Conservation (phyloP, 805 yeast species). For the Candida tallmaniae region DNA sequence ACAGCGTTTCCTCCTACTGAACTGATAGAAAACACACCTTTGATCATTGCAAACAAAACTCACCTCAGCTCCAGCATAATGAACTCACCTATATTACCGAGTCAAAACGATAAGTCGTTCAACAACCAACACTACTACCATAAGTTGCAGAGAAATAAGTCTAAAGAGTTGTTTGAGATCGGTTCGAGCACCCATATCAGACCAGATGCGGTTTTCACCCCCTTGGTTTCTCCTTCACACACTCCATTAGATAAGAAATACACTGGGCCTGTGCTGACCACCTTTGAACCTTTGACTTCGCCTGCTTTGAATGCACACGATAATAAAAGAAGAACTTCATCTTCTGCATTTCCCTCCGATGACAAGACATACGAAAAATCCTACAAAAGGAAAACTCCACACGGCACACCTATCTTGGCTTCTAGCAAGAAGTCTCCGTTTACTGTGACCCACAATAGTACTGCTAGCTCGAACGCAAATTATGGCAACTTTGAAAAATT, state of each 20-base stretch:
- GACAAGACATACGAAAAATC: slow-evolving; percentile 14
- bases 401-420: slow-evolving; percentile 36
- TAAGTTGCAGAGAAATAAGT: slow-evolving; percentile 18
- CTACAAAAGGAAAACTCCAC: slow-evolving; percentile 40
- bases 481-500: slow-evolving; percentile 19
- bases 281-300: slow-evolving; percentile 57
- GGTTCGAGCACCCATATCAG: slow-evolving; percentile 31
- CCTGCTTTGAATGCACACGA: slow-evolving; percentile 56
- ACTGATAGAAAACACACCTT: slow-evolving; percentile 10
- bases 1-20: slow-evolving; percentile 13
- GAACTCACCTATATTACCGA: slow-evolving; percentile 35
- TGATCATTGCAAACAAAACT: slow-evolving; percentile 8
- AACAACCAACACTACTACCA: slow-evolving; percentile 40
- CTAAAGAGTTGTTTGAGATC: slow-evolving; percentile 10
- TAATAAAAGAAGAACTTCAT: slow-evolving; percentile 28
- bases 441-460: too few relatives aligned
- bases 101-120: slow-evolving; percentile 38
- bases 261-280: slow-evolving; percentile 21
- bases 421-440: slow-evolving; percentile 8
- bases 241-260: slow-evolving; percentile 49
- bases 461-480: slow-evolving; percentile 1
- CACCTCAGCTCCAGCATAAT: slow-evolving; percentile 11
- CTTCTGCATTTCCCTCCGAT: slow-evolving; percentile 26
- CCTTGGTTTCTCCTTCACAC: slow-evolving; percentile 71
- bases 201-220: slow-evolving; percentile 66